Evolutionary conservation across 2,329 filamentous ascomycete genomes (phyloP), one percentile per base, ranked within the genome.

Genomic region (Penicillium sp.): DNA sequence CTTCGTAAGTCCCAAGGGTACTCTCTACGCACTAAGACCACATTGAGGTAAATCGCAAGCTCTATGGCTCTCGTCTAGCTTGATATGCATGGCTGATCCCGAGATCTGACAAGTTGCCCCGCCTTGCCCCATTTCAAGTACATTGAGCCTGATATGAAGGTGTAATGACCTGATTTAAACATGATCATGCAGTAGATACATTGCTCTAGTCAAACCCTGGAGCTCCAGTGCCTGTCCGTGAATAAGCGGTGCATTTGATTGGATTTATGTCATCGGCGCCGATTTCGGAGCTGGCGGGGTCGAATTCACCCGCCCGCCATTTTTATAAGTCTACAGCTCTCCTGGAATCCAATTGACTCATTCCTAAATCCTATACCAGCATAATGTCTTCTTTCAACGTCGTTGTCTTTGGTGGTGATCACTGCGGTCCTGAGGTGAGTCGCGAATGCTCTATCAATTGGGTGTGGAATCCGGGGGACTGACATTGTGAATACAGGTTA

Each of bases 351-450:
- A 60, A 57, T 59, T 56, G 54, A 63, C 53, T 45, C 54, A 62
- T 44, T 48, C 39, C 45, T 48, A 45, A 16, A 36, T 49, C 47
- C 38, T 31, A 40, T 41, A 24, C 45, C 18, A 55, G 34, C 59
- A 81, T 65, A 54, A 91, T 91, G 88, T 75, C 86, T 63, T 80
- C 83, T 47, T 87, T 85, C 72, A 90, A 90, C 61, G 88, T 92
- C 71, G 89, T 92, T 58, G 88, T 93, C 54, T 90, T 93, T 72
- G 88, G 76, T 48, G 89, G 89, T 68, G 91, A 95, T 79, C 89
- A 94, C 75, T 90, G 88, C 69, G 90, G 90, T 72, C 90, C 90
- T 1, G 90, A 95, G 85, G 89, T 91, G 75, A 66, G 83, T 68
- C 59, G n/a, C 6, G 13, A 32, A 29, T 38, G 18, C 16, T 21